These are phyloP conservation scores for Priceomyces fermenticarens DNA, from an alignment of 805 yeast genomes.

Conservation along the genomic window DNA sequence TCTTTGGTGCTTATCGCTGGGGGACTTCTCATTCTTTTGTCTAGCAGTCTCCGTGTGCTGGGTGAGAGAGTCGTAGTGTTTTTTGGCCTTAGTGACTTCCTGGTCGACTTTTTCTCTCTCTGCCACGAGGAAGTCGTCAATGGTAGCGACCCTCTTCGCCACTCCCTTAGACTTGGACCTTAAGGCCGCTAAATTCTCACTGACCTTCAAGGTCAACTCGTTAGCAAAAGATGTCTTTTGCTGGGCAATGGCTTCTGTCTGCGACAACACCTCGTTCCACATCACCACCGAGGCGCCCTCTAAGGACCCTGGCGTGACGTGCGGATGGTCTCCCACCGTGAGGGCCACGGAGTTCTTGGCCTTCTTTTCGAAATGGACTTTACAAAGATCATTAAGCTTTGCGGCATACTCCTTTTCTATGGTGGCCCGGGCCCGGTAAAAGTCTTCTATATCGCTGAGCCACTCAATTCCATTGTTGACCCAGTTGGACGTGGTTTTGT, in stretches of 20 bases:
- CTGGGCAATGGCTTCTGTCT: slow-evolving; percentile 74
- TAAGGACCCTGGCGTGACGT: slow-evolving; percentile 90
- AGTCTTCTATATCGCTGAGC: slow-evolving; percentile 74
- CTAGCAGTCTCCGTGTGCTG: slow-evolving; percentile 77
- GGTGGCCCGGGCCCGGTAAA: slow-evolving; percentile 77
- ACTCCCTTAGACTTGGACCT: slow-evolving; percentile 53
- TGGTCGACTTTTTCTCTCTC: slow-evolving; percentile 49
- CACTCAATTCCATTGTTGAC: slow-evolving; percentile 67
- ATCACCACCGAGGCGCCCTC: slow-evolving; percentile 84
- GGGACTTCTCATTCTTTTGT: slow-evolving; percentile 61
- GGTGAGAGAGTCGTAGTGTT: slow-evolving; percentile 78
- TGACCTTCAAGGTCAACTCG: slow-evolving; percentile 58
- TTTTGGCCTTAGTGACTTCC: slow-evolving; percentile 63
- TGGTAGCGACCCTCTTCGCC: slow-evolving; percentile 51
- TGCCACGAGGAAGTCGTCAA: slow-evolving; percentile 56
- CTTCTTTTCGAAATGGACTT: slow-evolving; percentile 72
- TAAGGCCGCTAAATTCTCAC: slow-evolving; percentile 56
- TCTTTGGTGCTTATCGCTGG: slow-evolving; percentile 47
- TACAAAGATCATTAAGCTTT: slow-evolving; percentile 59
- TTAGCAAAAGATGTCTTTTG: slow-evolving; percentile 59
- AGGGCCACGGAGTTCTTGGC: slow-evolving; percentile 63
- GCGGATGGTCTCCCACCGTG: slow-evolving; percentile 89
- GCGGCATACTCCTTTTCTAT: slow-evolving; percentile 82
- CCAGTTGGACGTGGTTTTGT: slow-evolving; percentile 78
- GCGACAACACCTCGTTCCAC: slow-evolving; percentile 85